Percentiles rank a stretch among this genome's conserved stretches.
Evolutionary conservation across 331 rosid species (phyloP).

Genomic region (Prunus yedoensis): DNA sequence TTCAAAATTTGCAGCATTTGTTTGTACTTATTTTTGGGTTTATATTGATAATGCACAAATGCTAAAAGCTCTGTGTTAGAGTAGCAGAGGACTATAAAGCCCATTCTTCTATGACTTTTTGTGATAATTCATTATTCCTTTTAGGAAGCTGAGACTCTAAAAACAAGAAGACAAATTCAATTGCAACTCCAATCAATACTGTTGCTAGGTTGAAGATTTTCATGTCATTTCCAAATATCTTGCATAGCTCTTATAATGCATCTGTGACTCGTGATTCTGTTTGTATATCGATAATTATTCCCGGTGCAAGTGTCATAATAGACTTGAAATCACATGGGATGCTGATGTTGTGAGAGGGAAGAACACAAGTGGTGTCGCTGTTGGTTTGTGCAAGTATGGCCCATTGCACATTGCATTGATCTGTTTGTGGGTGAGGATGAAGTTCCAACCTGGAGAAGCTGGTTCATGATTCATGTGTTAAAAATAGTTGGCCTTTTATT

Average conservation of each 20-base stretch:
- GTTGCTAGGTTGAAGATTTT: not conserved
- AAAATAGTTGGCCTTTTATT: not conserved
- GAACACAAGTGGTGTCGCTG: not conserved
- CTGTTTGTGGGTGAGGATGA: not conserved
- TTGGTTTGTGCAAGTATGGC: not conserved
- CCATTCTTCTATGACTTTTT: not conserved
- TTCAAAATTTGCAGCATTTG: not conserved
- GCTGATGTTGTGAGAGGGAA: not conserved
- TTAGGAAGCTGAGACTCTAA: not conserved
- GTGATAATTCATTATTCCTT: not conserved
- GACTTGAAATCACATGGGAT: constrained; percentile 4
- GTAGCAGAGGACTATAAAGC: not conserved
- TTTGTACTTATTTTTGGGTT: not conserved
- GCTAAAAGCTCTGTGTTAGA: not conserved
- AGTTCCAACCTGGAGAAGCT: not conserved
- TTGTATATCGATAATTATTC: not conserved
- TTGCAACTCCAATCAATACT: not conserved
- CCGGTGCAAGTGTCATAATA: not conserved
- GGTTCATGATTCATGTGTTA: not conserved
- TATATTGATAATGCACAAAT: not conserved
- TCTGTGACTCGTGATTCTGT: not conserved
- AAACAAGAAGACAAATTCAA: not conserved
- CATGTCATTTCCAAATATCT: not conserved
- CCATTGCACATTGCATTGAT: not conserved
- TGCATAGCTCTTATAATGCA: not conserved